Evolutionary conservation across 768 basidiomycete genomes (phyloP).

Genomic region (Sutorius australiensis): DNA sequence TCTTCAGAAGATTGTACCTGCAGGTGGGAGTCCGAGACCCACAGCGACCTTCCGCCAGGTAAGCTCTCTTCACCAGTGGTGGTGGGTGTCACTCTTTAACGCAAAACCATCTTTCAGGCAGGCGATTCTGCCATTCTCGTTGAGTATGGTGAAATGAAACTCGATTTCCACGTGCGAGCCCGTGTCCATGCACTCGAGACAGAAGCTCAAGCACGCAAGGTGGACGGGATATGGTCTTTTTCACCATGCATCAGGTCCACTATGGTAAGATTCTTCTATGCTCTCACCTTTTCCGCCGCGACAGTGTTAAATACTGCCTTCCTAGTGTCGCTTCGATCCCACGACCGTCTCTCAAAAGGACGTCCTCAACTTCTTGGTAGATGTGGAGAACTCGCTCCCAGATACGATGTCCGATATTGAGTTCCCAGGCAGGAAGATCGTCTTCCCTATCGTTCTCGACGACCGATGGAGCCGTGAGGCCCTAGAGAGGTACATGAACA

Average conservation of each 20-base stretch:
- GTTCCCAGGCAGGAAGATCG: slow-evolving; percentile 51
- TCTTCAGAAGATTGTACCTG: slow-evolving; percentile 8
- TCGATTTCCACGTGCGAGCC: slow-evolving; percentile 52
- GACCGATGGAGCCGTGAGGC: slow-evolving; percentile 57
- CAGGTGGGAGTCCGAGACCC: slow-evolving; percentile 19
- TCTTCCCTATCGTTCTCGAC: slow-evolving; percentile 60
- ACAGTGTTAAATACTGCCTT: background rate
- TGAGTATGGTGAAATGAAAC: slow-evolving; percentile 54
- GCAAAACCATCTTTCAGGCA: slow-evolving; percentile 36
- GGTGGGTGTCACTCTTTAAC: background rate
- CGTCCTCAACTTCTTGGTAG: slow-evolving; percentile 41
- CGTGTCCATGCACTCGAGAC: slow-evolving; percentile 55
- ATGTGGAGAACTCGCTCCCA: slow-evolving; percentile 38
- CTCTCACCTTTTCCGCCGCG: background rate
- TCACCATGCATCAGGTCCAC: slow-evolving; percentile 56
- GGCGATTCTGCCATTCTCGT: slow-evolving; percentile 62
- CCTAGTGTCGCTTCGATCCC: slow-evolving; percentile 52
- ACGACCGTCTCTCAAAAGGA: slow-evolving; percentile 37
- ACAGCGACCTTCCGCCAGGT: slow-evolving; percentile 55
- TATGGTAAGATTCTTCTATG: slow-evolving; percentile 38
- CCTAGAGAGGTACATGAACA: slow-evolving; percentile 52
- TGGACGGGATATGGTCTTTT: slow-evolving; percentile 39
- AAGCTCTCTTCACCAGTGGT: background rate
- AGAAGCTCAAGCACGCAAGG: slow-evolving; percentile 29
- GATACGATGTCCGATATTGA: slow-evolving; percentile 36